Evolutionary conservation across 2,329 filamentous ascomycete genomes (phyloP).

Genomic region (Penicillium sp.): DNA sequence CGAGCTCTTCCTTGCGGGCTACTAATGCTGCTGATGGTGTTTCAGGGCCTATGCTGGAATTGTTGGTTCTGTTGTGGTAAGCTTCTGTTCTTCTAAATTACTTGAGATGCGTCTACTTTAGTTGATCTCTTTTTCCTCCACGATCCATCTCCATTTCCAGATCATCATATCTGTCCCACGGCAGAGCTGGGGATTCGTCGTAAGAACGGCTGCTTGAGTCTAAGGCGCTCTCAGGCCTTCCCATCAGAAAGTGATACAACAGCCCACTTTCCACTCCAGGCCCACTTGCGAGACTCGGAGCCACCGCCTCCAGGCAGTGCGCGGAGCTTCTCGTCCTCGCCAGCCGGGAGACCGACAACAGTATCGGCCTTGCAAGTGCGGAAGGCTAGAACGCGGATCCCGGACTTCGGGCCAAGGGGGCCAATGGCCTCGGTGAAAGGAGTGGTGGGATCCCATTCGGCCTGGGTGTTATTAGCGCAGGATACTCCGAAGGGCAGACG

Average conservation of each 20-base stretch:
- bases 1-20: neutral
- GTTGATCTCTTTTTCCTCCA: neutral
- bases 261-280: conserved; percentile 94
- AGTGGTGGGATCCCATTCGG: conserved; percentile 79
- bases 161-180: neutral
- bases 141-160: neutral
- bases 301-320: conserved; percentile 67
- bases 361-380: conserved; percentile 96
- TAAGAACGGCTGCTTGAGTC: too few species aligned
- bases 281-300: conserved; percentile 72
- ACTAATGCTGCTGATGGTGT: neutral
- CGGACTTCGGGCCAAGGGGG: conserved; percentile 74
- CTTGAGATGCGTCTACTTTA: neutral
- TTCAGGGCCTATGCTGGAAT: neutral
- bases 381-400: conserved; percentile 78
- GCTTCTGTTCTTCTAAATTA: neutral
- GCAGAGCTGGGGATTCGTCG: neutral
- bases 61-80: neutral
- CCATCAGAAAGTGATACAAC: conserved; percentile 82
- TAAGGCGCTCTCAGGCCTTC: conserved; percentile 43
- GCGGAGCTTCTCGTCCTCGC: conserved; percentile 76
- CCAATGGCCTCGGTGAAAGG: conserved; percentile 82
- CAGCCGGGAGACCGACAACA: conserved; percentile 78
- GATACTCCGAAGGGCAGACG: neutral
- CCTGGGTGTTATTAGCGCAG: conserved; percentile 45